A percentile compares a stretch with the other conserved stretches of the same genome.
These are phyloP conservation scores for Gracilaria vermiculophylla DNA, from an alignment of 23 red algal genomes.

Conservation along the genomic window DNA sequence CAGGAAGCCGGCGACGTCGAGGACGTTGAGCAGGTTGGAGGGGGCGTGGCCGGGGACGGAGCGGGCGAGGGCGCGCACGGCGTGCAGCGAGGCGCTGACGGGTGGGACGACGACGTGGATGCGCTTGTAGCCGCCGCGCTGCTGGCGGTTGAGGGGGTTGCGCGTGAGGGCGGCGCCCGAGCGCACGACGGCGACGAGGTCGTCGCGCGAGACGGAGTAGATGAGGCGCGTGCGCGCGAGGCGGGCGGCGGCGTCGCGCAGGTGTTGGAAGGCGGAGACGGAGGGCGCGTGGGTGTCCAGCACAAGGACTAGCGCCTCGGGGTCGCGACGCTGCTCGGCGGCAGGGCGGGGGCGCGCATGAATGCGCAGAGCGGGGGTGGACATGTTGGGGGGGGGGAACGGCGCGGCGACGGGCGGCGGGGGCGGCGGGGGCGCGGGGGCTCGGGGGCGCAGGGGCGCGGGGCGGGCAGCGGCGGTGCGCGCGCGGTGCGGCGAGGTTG, in stretches of 20 bases:
- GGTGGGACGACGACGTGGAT: conserved; percentile 28
- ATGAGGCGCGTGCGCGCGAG: conserved; percentile 45
- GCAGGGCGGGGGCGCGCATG: neutral
- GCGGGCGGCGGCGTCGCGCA: conserved; percentile 13
- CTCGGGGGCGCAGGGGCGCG: too few species aligned
- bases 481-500: too few species aligned
- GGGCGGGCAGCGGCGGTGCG: too few species aligned
- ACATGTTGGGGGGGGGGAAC: neutral
- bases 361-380: neutral
- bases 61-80: too few species aligned
- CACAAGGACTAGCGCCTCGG: conserved; percentile 21
- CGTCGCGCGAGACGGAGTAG: conserved; percentile 10
- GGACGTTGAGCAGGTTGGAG: conserved; percentile 47
- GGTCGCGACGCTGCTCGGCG: neutral
- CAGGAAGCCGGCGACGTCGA: conserved; percentile 25
- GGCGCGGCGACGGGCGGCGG: too few species aligned
- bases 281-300: conserved; percentile 9
- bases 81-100: neutral
- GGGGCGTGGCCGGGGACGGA: too few species aligned
- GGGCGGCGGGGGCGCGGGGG: too few species aligned
- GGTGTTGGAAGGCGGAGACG: neutral
- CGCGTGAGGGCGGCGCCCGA: conserved; percentile 19
- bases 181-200: conserved; percentile 23
- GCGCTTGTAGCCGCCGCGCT: neutral
- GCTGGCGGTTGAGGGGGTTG: conserved; percentile 17